Evolutionary conservation across 2,329 filamentous ascomycete genomes (phyloP), one percentile per base, ranked within the genome.

Genomic region (Thelonectria blattea): DNA sequence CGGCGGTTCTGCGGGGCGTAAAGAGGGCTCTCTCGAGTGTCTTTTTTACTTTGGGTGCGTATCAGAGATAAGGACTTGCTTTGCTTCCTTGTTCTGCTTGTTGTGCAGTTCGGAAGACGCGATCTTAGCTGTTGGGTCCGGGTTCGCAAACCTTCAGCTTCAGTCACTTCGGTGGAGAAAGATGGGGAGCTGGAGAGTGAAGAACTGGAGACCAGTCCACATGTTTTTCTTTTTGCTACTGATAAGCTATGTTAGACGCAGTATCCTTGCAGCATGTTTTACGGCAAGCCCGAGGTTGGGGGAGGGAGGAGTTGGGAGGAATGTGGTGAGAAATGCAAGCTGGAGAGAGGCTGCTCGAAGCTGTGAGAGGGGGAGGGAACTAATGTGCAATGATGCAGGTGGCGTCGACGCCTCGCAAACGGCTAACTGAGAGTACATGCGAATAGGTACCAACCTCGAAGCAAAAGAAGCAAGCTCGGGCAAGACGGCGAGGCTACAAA

Each of bases 51-150:
- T 30, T 30, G 27, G 5, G 27, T 30, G 18, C 50, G 34, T 7
- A 52, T 20, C 39, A 53, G 20, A 53, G 51, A 53, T 53, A 53
- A 53, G 50, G 37, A 18, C 37, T 30, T 7, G 5, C 27, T 10
- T 24, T 24, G 22, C 27, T 7, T 52, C 24, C 22, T 41, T 24
- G 22, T 24, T 24, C 6, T 24, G 22, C 22, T 24, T 24, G n/a
- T 24, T 3, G 22, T 24, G 3, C 22, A 18, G 12, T n/a, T 52
- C n/a, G 24, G 50, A 52, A 32, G 39, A 52, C 37, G 39, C 14
- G 22, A 52, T 39, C 17, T 18, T 30, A 34, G 20, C 11, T 37
- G 34, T 30, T 30, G 34, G 22, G 22, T 4, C 27, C 5, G 27
- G 27, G 5, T 30, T 30, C 8, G 27, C 27, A 30, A n/a, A n/a